These are phyloP conservation scores for Cryptococcus sp. DNA, from an alignment of 1,284 basidiomycete genomes.

Conservation along the genomic window DNA sequence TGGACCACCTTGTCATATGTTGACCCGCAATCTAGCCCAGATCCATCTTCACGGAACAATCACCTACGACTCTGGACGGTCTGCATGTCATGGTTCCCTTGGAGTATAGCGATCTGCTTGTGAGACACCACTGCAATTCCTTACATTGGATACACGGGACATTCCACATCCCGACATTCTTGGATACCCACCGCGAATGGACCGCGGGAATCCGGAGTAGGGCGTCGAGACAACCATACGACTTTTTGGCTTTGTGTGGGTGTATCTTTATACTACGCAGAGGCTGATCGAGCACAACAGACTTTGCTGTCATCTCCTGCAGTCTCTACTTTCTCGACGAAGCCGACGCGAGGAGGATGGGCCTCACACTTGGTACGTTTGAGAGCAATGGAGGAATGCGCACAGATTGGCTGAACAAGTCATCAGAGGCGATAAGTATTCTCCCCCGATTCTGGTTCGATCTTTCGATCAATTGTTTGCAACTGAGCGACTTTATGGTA, in stretches of 20 bases:
- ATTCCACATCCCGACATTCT: constrained; percentile 30
- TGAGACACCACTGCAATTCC: constrained; percentile 20
- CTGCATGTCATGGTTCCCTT: constrained; percentile 17
- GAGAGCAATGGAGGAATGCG: not conserved
- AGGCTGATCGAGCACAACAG: not conserved
- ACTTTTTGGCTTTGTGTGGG: constrained; percentile 21
- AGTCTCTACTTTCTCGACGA: constrained; percentile 26
- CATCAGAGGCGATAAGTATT: constrained; percentile 9
- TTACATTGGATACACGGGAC: constrained; percentile 29
- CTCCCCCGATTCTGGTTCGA: constrained; percentile 22
- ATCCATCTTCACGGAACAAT: constrained; percentile 12
- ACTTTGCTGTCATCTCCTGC: constrained; percentile 24
- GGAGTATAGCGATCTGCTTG: constrained; percentile 7
- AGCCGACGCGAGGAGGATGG: constrained; percentile 8
- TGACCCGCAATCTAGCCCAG: constrained; percentile 2
- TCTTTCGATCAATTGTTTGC: constrained; percentile 17
- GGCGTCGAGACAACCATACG: constrained; percentile 8
- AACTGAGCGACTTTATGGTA: constrained; percentile 20
- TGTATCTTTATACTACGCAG: not conserved
- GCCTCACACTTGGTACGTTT: constrained; percentile 10
- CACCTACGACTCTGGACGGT: constrained; percentile 7
- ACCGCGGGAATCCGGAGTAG: constrained; percentile 10
- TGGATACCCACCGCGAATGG: constrained; percentile 33
- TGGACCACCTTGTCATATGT: no score
- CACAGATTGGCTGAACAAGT: not conserved